Evolutionary conservation across 306 rosid genomes (phyloP), one percentile per base, ranked within the genome.

Genomic region (Abrus pulchellus): DNA sequence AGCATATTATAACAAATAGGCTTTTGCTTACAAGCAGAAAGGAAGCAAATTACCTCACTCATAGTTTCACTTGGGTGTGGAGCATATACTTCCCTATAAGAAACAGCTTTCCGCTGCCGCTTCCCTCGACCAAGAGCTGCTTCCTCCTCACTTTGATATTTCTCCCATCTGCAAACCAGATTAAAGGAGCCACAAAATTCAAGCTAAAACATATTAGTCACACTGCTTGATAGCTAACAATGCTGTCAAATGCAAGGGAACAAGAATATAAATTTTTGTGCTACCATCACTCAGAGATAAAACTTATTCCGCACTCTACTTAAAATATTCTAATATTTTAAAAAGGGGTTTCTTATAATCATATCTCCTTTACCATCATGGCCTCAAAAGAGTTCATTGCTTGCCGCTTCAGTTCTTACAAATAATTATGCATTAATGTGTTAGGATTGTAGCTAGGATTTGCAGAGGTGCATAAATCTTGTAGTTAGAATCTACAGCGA

Each of bases 91-190:
- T 96, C 99, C 85, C 99, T 87, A 41, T 96, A 96, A 29, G 99
- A 96, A 74, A 96, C 97, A 67, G 98, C 97, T 90, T 96, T 96
- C 60, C 99, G 90, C 83, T 72, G 92, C 63, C 99, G 97, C 88
- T 96, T 96, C 81, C 99, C 99, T 30, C 99, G 94, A 75, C 99
- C 99, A 88, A 93, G 99, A 62, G 82, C 89, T 66, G 99, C 99
- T 89, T 90, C 98, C 88, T 93, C 99, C 85, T 96, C 99, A 77
- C 85, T 93, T 84, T 96, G 99, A 84, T 93, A 96, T 87, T 86
- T 92, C 90, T 92, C 97, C 99, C 99, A 96, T 80, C 99, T 96
- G 82, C 56, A 85, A 80, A 55, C 77, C 88, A 83, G 71, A 85
- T 9, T 50, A 79, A 63, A 78, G 44, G 68, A 40, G 70, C 30